Base-by-base conservation (phyloP, 2,329 filamentous ascomycete species). In the Proliferodiscus dingleyae region DNA sequence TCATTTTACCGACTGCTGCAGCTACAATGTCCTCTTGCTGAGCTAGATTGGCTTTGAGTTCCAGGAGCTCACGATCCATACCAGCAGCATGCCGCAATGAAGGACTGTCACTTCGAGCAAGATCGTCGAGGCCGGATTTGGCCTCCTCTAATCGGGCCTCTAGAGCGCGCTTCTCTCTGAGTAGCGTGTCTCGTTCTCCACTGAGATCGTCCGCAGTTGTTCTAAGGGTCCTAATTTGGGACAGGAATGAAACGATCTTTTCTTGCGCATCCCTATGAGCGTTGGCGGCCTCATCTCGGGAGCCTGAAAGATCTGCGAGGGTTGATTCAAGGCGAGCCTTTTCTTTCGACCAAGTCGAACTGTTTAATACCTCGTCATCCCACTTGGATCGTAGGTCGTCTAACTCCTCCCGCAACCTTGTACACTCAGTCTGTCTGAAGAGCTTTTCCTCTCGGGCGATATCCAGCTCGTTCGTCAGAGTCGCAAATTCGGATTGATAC, bases 321-420 rank as follows among this genome's bases (percentile, higher is more conserved):
- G 89, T 94, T 49, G 89, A 81, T 64, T 97, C 91, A 32, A 98
- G 76, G 13, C 91, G 84, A 13, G 89, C 79, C 73, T 97, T 97
- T 70, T 98, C 91, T 71, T 98, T 98, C 10, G 90, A 90, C 90
- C 93, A 97, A 1, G 91, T 95, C 13, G 89, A 95, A 67, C 89
- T 95, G 69, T 97, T 97, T 57, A 97, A 80, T 9, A 97, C 89
- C 68, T 98, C 91, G 59, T 97, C 89, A 61, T 98, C 93, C 91
- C 93, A 97, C 70, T 97, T 97, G 57, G 84, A 89, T 55, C 93
- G 83, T 47, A 97, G 77, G 59, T 95, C 89, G 59, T 98, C 93
- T 19, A 97, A 81, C 67, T 98, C 93, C 64, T 97, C 91, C n/a
- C 91, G 85, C 43, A 98, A 76, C 36, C 89, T 83, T 13, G 85